Evolutionary conservation across 2,329 filamentous ascomycete genomes (phyloP).

Genomic region (Colletotrichum paranaense): DNA sequence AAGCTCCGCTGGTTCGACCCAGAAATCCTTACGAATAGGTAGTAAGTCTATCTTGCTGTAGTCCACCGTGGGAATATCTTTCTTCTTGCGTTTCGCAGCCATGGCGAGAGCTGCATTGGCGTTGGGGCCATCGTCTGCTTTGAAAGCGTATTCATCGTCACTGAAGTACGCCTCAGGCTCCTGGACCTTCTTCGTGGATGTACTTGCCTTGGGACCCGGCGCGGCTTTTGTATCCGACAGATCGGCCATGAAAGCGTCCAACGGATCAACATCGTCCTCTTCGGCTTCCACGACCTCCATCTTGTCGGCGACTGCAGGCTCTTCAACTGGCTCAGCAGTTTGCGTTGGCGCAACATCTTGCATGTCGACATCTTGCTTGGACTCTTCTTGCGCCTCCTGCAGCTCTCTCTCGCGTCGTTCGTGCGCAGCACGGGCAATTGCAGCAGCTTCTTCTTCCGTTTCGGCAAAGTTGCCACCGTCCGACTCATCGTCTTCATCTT

Average conservation of each 20-base stretch:
- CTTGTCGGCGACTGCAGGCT: conserved; percentile 45
- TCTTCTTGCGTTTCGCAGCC: conserved; percentile 83
- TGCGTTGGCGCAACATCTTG: conserved; percentile 33
- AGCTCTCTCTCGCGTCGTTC: conserved; percentile 82
- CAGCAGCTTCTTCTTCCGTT: conserved; percentile 88
- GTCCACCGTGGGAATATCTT: conserved; percentile 89
- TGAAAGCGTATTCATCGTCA: conserved; percentile 78
- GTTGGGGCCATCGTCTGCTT: conserved; percentile 59
- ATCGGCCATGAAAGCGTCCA: conserved; percentile 96
- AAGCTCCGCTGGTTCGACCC: conserved; percentile 88
- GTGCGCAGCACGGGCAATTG: conserved; percentile 85
- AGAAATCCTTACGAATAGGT: conserved; percentile 93
- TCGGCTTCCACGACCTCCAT: conserved; percentile 66
- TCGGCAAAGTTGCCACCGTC: conserved; percentile 82
- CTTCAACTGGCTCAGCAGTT: conserved; percentile 40
- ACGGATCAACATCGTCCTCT: conserved; percentile 78
- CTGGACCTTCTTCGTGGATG: conserved; percentile 64
- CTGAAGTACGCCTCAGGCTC: conserved; percentile 89
- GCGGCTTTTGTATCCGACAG: conserved; percentile 58
- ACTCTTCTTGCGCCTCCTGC: conserved; percentile 62
- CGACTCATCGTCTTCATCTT: conserved; percentile 77
- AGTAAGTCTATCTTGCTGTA: conserved; percentile 89
- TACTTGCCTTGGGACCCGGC: conserved; percentile 33
- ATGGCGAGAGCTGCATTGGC: conserved; percentile 63
- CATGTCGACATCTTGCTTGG: conserved; percentile 43